Conservation (phyloP, 768 basidiomycete genomes). For the Boletus rex-veris region DNA sequence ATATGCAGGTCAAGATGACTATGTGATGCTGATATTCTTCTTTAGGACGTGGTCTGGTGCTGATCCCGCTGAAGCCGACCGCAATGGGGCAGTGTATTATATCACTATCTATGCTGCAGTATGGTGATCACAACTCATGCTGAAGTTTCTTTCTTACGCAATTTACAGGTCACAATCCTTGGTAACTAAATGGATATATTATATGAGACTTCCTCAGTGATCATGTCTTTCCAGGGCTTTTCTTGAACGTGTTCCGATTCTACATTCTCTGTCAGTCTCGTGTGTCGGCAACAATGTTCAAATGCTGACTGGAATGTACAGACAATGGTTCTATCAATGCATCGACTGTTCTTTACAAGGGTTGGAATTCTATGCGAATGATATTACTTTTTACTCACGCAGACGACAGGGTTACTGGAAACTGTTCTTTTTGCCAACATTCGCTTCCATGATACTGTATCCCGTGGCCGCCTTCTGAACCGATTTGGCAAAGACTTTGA, state of each 20-base stretch:
- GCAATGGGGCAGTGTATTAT: slow-evolving; percentile 44
- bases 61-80: slow-evolving; percentile 36
- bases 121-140: slow-evolving; percentile 15
- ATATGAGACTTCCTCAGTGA: not conserved
- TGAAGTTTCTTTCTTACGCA: slow-evolving; percentile 19
- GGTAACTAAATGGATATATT: slow-evolving; percentile 23
- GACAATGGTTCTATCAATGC: slow-evolving; percentile 82
- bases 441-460: slow-evolving; percentile 91
- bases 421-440: slow-evolving; percentile 83
- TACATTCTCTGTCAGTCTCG: slow-evolving; percentile 62
- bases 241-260: slow-evolving; percentile 60
- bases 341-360: slow-evolving; percentile 71
- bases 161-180: slow-evolving; percentile 33
- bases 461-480: slow-evolving; percentile 78
- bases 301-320: slow-evolving; percentile 16
- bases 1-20: not conserved
- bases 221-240: slow-evolving; percentile 39
- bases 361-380: slow-evolving; percentile 29
- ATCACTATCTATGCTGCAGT: slow-evolving; percentile 64
- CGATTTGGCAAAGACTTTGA: slow-evolving; percentile 91
- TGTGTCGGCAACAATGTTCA: not conserved
- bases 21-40: slow-evolving; percentile 24
- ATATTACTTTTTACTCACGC: slow-evolving; percentile 12
- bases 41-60: slow-evolving; percentile 56
- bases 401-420: slow-evolving; percentile 54